Conservation (phyloP, 164 flowering plant species). For the Houttuynia cordata region DNA sequence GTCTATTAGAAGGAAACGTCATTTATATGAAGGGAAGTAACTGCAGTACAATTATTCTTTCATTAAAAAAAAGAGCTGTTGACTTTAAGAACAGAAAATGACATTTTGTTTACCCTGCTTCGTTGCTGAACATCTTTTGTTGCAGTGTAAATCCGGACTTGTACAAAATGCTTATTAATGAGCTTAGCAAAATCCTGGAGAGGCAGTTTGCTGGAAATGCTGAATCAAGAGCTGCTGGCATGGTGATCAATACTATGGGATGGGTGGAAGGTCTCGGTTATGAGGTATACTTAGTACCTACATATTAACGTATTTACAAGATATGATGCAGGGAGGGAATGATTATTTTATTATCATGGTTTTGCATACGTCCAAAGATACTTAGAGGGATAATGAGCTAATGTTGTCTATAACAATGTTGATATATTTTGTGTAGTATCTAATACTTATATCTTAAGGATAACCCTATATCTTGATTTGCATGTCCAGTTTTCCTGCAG, state of each 20-base stretch:
- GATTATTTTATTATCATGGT: too few relatives aligned
- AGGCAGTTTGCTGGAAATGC: slow-evolving; percentile 71
- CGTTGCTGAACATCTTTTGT: neutral
- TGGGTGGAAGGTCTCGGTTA: slow-evolving; percentile 96
- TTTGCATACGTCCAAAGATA: too few relatives aligned
- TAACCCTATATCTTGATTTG: too few relatives aligned
- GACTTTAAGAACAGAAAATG: neutral
- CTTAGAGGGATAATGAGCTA: too few relatives aligned
- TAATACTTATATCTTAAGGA: too few relatives aligned
- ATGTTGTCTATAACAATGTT: too few relatives aligned
- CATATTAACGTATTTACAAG: too few relatives aligned
- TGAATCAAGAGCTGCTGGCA: slow-evolving; percentile 90
- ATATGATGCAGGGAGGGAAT: too few relatives aligned
- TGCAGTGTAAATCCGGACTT: slow-evolving; percentile 71
- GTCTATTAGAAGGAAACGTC: neutral
- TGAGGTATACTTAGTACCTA: slow-evolving; percentile 38
- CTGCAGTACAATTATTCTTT: too few relatives aligned
- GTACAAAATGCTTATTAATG: slow-evolving; percentile 76
- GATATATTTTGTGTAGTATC: too few relatives aligned
- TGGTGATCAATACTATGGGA: slow-evolving; percentile 98
- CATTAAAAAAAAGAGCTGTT: neutral
- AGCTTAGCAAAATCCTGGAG: slow-evolving; percentile 72
- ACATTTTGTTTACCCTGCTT: too few relatives aligned
- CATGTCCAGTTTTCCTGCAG: too few relatives aligned
- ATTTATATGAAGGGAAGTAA: neutral